A percentile compares a stretch with the other conserved stretches of the same genome.
phyloP scores from a whole-genome alignment of 352 stramenopile genomes.

The Plasmopara halstedii region DNA sequence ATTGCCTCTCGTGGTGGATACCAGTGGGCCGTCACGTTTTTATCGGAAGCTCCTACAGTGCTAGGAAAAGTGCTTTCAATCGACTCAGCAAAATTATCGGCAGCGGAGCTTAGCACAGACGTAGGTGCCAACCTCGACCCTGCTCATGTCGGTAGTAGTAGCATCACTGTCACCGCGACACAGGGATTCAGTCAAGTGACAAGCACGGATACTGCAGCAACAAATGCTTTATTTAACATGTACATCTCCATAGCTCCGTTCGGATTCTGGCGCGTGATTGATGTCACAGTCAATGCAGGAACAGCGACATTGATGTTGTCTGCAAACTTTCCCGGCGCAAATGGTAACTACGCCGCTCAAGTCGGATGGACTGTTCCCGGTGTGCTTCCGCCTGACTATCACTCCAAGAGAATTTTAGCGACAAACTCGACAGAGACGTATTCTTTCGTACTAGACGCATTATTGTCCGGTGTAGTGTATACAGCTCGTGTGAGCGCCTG shows the following conservation, averaged over 20 bases:
- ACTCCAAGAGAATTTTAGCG: slow-evolving; percentile 25
- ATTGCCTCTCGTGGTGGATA: slow-evolving; percentile 35
- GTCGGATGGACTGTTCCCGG: slow-evolving; percentile 67
- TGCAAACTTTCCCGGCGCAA: slow-evolving; percentile 27
- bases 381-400: slow-evolving; percentile 42
- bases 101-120: slow-evolving; percentile 19
- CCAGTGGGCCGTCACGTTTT: slow-evolving; percentile 75
- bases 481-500: slow-evolving; percentile 85
- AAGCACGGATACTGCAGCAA: slow-evolving; percentile 24
- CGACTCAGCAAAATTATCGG: slow-evolving; percentile 25
- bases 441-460: slow-evolving; percentile 13
- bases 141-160: slow-evolving; percentile 31
- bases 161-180: slow-evolving; percentile 24
- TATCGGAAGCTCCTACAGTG: slow-evolving; percentile 39
- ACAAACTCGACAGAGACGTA: slow-evolving; percentile 8
- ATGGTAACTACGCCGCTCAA: slow-evolving; percentile 26
- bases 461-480: slow-evolving; percentile 73
- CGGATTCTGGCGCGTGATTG: slow-evolving; percentile 39
- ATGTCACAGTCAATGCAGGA: slow-evolving; percentile 15
- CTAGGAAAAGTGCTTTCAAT: slow-evolving; percentile 39
- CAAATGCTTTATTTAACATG: slow-evolving; percentile 38
- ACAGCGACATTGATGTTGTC: slow-evolving; percentile 51
- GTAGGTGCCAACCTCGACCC: slow-evolving; percentile 34
- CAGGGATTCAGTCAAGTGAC: slow-evolving; percentile 30
- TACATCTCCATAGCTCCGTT: slow-evolving; percentile 36